A percentile compares a stretch with the other conserved stretches of the same genome.
These are phyloP conservation scores for Fusarium odoratissimum DNA, from an alignment of 2,329 filamentous ascomycete genomes.

Conservation along the genomic window DNA sequence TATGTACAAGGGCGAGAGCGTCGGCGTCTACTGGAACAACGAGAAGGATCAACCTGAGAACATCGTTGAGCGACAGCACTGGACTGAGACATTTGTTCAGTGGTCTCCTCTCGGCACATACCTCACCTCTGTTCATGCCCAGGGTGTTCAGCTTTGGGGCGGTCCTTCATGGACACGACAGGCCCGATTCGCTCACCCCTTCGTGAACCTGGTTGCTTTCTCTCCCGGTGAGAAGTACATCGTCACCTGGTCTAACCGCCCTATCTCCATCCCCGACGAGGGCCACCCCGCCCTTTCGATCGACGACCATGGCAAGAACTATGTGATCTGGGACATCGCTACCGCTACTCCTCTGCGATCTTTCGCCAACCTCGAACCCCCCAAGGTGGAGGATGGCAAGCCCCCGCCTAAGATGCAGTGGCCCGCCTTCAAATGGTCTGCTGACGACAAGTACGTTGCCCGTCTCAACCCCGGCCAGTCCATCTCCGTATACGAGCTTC, in stretches of 20 bases:
- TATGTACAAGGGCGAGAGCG: conserved; percentile 91
- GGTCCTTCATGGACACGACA: conserved; percentile 89
- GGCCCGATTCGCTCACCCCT: conserved; percentile 93
- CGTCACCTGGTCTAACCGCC: conserved; percentile 95
- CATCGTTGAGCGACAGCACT: conserved; percentile 91
- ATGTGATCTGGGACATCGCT: conserved; percentile 97
- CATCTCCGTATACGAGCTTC: conserved; percentile 91
- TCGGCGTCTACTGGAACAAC: conserved; percentile 98
- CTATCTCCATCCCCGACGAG: conserved; percentile 90
- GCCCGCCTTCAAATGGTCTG: conserved; percentile 99
- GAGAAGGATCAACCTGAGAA: conserved; percentile 90
- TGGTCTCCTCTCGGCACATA: conserved; percentile 97
- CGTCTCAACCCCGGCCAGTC: conserved; percentile 88
- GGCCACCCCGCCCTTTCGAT: conserved; percentile 84
- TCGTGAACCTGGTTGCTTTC: conserved; percentile 95
- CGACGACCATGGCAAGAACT: conserved; percentile 99
- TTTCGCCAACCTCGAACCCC: conserved; percentile 88
- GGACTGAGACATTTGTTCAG: conserved; percentile 98
- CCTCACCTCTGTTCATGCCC: conserved; percentile 92
- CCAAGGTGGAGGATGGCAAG: conserved; percentile 71
- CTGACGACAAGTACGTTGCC: conserved; percentile 97
- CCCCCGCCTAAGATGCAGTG: conserved; percentile 87
- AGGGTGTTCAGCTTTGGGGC: conserved; percentile 98
- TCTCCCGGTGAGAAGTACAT: conserved; percentile 93
- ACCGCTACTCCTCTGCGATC: conserved; percentile 91